Percentiles rank a stretch among this genome's conserved stretches.
These are phyloP conservation scores for Moesziomyces aphidis DNA, from an alignment of 1,284 basidiomycete genomes.

Conservation along the genomic window DNA sequence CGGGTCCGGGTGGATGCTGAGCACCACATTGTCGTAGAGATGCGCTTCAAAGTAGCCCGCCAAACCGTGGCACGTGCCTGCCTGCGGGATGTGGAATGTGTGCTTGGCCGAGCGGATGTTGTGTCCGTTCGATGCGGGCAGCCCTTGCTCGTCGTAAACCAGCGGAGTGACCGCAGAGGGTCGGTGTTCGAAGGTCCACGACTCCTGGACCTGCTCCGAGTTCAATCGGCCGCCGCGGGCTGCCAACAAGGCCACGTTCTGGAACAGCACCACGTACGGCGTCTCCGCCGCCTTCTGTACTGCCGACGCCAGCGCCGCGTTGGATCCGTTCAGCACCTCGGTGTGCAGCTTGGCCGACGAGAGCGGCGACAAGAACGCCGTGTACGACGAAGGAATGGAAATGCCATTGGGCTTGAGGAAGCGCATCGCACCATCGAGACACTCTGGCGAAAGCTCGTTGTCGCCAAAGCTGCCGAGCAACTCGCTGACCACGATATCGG, in stretches of 20 bases:
- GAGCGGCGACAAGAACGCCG: constrained; percentile 90
- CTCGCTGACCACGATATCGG: constrained; percentile 95
- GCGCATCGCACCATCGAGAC: constrained; percentile 92
- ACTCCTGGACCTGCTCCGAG: constrained; percentile 87
- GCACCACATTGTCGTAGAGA: constrained; percentile 85
- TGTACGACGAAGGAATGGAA: constrained; percentile 95
- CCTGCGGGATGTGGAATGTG: constrained; percentile 92
- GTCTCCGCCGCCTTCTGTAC: constrained; percentile 79
- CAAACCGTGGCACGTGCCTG: constrained; percentile 93
- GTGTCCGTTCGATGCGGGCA: constrained; percentile 69
- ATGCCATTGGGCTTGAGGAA: constrained; percentile 79
- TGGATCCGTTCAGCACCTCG: constrained; percentile 38
- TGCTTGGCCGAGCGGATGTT: constrained; percentile 68
- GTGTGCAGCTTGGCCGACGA: constrained; percentile 85
- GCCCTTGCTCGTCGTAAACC: constrained; percentile 54
- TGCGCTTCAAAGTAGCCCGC: constrained; percentile 98
- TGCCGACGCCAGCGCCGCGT: constrained; percentile 22
- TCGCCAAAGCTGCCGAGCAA: constrained; percentile 97
- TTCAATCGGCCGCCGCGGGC: constrained; percentile 72
- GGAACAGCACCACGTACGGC: constrained; percentile 98
- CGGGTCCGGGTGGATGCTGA: constrained; percentile 91
- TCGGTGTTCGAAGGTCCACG: constrained; percentile 94
- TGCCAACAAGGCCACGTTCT: constrained; percentile 74
- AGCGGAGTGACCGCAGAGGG: constrained; percentile 48
- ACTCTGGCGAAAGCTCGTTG: constrained; percentile 98